Conservation (phyloP, 176 grass and related monocot genomes). For the Lolium rigidum region DNA sequence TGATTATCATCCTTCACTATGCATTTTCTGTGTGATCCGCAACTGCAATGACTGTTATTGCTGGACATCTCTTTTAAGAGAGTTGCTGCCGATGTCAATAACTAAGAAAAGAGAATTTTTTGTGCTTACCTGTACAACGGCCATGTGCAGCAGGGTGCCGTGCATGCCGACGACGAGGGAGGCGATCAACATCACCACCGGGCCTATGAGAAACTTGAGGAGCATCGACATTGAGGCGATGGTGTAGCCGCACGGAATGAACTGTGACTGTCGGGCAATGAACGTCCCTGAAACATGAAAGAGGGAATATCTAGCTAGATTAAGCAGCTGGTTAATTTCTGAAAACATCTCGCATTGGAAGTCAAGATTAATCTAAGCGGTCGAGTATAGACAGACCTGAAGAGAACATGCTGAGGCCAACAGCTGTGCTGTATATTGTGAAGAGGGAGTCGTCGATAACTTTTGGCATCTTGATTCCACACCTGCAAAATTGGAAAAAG, state of each 20-base stretch:
- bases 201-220: constrained; percentile 71
- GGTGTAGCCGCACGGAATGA: constrained; percentile 73
- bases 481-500: constrained; percentile 32
- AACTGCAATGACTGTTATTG: background rate
- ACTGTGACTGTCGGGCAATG: constrained; percentile 60
- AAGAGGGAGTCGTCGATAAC: constrained; percentile 62
- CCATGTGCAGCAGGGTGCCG: constrained; percentile 61
- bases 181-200: constrained; percentile 55
- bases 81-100: too few relatives aligned
- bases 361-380: background rate
- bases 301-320: background rate
- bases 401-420: constrained; percentile 90
- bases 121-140: constrained; percentile 63
- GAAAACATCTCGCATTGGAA: background rate
- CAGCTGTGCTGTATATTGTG: constrained; percentile 57
- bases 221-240: constrained; percentile 63
- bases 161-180: constrained; percentile 65
- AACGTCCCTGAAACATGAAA: constrained; percentile 59
- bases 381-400: constrained; percentile 46
- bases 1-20: background rate
- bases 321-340: background rate
- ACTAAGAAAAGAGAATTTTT: background rate
- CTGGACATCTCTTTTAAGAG: too few relatives aligned
- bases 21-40: background rate
- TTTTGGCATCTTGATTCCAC: constrained; percentile 68